Evolutionary conservation across 1,139 yeast genomes (phyloP), one percentile per base, ranked within the genome.

Genomic region (Kazachstania sp.): DNA sequence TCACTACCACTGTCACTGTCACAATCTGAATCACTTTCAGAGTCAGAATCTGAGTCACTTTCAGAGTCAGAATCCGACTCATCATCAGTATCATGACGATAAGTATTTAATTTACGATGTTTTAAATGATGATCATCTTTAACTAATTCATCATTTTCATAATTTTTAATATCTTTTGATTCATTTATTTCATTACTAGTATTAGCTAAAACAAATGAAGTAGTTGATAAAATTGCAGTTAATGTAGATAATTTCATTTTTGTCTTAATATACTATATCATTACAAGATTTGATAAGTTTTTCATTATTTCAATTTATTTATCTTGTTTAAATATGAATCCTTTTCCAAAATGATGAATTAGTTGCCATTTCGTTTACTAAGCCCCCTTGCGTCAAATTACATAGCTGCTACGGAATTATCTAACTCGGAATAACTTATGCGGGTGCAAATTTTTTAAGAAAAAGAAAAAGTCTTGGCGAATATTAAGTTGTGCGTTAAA

Each of bases 381-480:
- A 19, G 26, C 38, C 28, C 28, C 38, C 11, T 12, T 7, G 16
- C n/a, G n/a, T n/a, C 11, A 15, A 3, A 8, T 34, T 16, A 3
- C 3, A 16, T 20, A 4, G 18, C 20, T 34, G 37, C n/a, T n/a
- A n/a, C 11, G 28, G 15, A 18, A 36, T 9, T 8, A 36, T 18
- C 28, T 23, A 9, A 19, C 15, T n/a, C 30, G 30, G 30, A 23
- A 23, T 7, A 16, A n/a, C 30, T 20, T 37, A 23, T 23, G 28
- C 28, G 28, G 28, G 28, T 23, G 36, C 36, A 32, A 5, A 7
- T 4, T 8, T 32, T 15, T 23, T 15, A 15, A n/a, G n/a, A 23
- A 37, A 23, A n/a, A n/a, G n/a, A n/a, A n/a, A 37, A 37, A 37
- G 39, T 37, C 39, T 37, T 37, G 39, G 39, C 39, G 23, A 37